Base-by-base conservation (phyloP, 495 filamentous ascomycete genomes). In the Cenococcum geophilum region DNA sequence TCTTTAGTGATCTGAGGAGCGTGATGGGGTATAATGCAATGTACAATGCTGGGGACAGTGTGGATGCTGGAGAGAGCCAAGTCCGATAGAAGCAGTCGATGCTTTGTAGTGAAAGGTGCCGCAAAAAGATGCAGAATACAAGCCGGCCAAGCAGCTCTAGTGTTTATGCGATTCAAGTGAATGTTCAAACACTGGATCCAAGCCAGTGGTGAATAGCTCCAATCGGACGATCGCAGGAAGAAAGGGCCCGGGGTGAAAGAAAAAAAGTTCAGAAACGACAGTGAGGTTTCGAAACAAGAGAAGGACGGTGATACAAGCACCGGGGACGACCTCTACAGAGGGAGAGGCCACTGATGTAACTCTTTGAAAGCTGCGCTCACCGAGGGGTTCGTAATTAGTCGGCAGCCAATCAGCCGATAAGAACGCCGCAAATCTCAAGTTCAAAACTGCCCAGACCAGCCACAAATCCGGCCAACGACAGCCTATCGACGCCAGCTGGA, bases 271-370 rank as follows among this genome's bases (percentile, higher is more conserved):
- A 52, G 9, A 52, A 52, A 52, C 49, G 49, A 52, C 18, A 27
- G 49, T 32, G 49, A 23, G 25, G 49, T 52, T 52, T 52, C 49
- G 49, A 52, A 52, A 52, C 49, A 23, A 52, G 49, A 10, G 49
- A 52, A 32, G 49, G 9, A 23, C 22, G 23, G 10, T 10, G 40
- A 45, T 18, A 14, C 40, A 14, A 16, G 40, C 14, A 16, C 40
- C 12, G 14, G 40, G 11, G 14, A 45, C 40, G 40, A 45, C 40
- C 18, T 45, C 40, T 45, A 10, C 40, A 45, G 18, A 45, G 40
- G 49, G 49, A 25, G 49, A 52, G 49, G 25, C 18, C 18, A 6
- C 18, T 12, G 48, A 51, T 2, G 49, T 9, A 52, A 16, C 18
- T 52, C 25, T 52, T 52, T 52, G 49, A 52, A 6, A 20, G 22